Evolutionary conservation across 2,329 filamentous ascomycete species (phyloP).

Genomic region (Septoria petroselini): DNA sequence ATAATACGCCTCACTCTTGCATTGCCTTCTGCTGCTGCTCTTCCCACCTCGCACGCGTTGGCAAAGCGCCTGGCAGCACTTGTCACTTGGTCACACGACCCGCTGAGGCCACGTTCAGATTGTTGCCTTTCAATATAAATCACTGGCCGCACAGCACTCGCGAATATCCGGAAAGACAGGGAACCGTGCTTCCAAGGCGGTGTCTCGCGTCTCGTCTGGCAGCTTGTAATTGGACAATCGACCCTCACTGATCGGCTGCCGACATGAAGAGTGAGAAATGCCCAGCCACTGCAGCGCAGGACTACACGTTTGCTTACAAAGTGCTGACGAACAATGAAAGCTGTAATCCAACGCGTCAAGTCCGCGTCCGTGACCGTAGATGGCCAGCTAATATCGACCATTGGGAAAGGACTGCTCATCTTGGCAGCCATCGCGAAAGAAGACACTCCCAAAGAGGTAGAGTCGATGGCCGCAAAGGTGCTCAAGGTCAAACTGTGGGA

Average conservation of each 20-base stretch:
- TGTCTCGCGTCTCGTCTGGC: conserved; percentile 8
- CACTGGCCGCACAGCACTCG: neutral
- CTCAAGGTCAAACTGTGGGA: conserved; percentile 92
- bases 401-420: conserved; percentile 84
- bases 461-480: conserved; percentile 78
- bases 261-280: conserved; percentile 43
- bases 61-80: no score
- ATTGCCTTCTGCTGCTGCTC: no score
- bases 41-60: no score
- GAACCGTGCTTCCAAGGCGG: neutral
- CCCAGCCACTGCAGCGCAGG: conserved; percentile 6
- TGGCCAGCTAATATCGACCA: conserved; percentile 81
- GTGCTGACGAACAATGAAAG: conserved; percentile 49
- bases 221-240: conserved; percentile 8
- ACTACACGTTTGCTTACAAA: conserved; percentile 11
- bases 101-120: no score
- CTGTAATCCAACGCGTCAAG: conserved; percentile 87
- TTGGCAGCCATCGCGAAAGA: conserved; percentile 88
- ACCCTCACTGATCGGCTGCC: conserved; percentile 13
- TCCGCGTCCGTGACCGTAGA: conserved; percentile 96
- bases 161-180: conserved; percentile 2
- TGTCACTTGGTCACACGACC: no score
- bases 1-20: no score
- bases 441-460: conserved; percentile 84
- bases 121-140: no score